Conservation (phyloP, 176 grass and related monocot species). For the Paspalum vaginatum region DNA sequence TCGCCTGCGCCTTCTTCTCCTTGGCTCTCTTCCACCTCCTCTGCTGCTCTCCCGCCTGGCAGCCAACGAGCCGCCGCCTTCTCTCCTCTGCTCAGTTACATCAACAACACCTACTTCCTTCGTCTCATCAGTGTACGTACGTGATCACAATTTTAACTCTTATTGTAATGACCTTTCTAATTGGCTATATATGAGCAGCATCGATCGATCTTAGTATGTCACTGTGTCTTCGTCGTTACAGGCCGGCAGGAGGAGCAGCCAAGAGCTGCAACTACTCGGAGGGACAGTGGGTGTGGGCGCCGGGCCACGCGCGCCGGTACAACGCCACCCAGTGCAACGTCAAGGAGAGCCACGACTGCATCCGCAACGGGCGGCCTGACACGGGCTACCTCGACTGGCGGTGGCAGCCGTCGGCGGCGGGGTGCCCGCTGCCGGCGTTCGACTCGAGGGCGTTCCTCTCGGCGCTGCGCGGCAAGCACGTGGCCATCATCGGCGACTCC, state of each 20-base stretch:
- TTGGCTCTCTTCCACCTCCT: conserved; percentile 22
- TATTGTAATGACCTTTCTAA: no score
- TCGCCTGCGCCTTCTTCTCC: conserved; percentile 18
- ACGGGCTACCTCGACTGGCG: conserved; percentile 57
- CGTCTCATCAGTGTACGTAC: conserved; percentile 22
- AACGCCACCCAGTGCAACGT: conserved; percentile 44
- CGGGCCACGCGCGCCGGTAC: conserved; percentile 39
- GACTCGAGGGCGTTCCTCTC: conserved; percentile 36
- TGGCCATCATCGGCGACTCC: conserved; percentile 54
- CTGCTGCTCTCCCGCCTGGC: conserved; percentile 27
- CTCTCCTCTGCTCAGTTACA: conserved; percentile 23
- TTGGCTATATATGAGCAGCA: no score
- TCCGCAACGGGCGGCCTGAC: conserved; percentile 50
- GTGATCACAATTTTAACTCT: no score
- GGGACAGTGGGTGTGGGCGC: conserved; percentile 49
- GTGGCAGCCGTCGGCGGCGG: conserved; percentile 40
- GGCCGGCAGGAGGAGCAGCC: neutral
- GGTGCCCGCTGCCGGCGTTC: conserved; percentile 44
- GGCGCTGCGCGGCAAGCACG: conserved; percentile 28
- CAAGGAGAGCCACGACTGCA: conserved; percentile 57
- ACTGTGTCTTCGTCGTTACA: neutral
- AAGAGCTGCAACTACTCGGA: conserved; percentile 42
- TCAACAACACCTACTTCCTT: conserved; percentile 33
- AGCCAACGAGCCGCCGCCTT: neutral
- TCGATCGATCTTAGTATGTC: neutral